Evolutionary conservation across 1,284 basidiomycete species (phyloP).

Genomic region (Ceratobasidium sp.): DNA sequence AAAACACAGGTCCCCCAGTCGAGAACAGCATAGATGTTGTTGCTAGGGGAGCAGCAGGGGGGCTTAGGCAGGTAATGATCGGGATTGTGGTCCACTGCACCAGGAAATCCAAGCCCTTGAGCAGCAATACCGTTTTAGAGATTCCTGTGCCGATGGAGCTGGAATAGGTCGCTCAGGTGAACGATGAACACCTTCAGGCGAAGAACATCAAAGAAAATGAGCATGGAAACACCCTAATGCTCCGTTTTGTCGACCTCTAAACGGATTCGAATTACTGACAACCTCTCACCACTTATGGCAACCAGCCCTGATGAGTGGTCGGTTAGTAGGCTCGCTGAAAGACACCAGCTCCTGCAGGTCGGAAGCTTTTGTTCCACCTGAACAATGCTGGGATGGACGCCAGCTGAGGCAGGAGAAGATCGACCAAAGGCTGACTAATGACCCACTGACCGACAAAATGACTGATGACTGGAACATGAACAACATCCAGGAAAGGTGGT

Average conservation of each 20-base stretch:
- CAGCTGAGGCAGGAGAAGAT: slow-evolving; percentile 1
- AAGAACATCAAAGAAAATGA: neutral
- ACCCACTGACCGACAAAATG: neutral
- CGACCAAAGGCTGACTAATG: neutral
- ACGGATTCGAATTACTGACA: too few relatives aligned
- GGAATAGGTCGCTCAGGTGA: neutral
- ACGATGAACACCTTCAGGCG: neutral
- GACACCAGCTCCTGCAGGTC: neutral
- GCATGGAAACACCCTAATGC: too few relatives aligned
- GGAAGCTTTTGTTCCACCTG: slow-evolving; percentile 6
- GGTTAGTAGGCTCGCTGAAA: neutral
- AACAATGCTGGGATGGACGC: neutral
- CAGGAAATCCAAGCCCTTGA: neutral
- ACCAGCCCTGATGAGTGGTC: neutral
- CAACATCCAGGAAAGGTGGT: neutral
- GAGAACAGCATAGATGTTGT: neutral
- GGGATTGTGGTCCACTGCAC: slow-evolving; percentile 18
- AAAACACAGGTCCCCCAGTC: neutral
- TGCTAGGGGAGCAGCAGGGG: neutral
- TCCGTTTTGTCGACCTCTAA: too few relatives aligned
- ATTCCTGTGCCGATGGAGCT: neutral
- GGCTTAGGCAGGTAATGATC: neutral
- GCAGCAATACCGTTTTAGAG: neutral
- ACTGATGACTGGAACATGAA: neutral
- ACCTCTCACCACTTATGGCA: neutral